Conservation (phyloP, 306 rosid species). For the Hippophae gyantsensis region DNA sequence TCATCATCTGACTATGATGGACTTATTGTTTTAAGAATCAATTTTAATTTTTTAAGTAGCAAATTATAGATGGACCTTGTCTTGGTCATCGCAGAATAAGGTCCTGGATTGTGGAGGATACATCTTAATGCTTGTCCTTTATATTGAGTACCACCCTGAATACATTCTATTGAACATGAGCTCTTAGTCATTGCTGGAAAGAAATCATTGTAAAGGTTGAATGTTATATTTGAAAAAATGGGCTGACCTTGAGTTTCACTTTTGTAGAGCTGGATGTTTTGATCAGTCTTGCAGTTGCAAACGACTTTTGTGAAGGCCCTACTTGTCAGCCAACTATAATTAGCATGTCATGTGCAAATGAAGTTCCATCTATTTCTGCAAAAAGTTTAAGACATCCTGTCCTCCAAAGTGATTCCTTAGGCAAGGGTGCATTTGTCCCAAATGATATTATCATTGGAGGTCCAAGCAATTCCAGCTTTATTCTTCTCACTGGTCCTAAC, state of each 20-base stretch:
- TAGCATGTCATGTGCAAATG: constrained; percentile 34
- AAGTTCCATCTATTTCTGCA: constrained; percentile 57
- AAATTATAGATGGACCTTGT: too few species aligned
- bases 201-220: too few species aligned
- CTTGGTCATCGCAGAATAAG: too few species aligned
- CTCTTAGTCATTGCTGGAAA: too few species aligned
- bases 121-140: too few species aligned
- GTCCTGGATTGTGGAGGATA: too few species aligned
- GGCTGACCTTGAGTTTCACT: constrained; percentile 26
- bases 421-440: constrained; percentile 74
- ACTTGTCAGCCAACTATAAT: constrained; percentile 59
- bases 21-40: too few species aligned
- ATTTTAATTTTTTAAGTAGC: too few species aligned
- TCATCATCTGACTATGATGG: too few species aligned
- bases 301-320: constrained; percentile 78
- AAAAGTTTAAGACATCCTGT: constrained; percentile 82
- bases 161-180: too few species aligned
- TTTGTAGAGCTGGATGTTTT: constrained; percentile 89
- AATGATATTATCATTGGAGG: constrained; percentile 76
- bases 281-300: constrained; percentile 75
- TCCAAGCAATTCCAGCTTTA: constrained; percentile 51
- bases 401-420: constrained; percentile 76
- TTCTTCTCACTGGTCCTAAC: constrained; percentile 93
- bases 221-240: too few species aligned
- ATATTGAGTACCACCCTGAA: too few species aligned